These are phyloP conservation scores for Dalbergia cultrata DNA, from an alignment of 306 rosid species.

Conservation along the genomic window DNA sequence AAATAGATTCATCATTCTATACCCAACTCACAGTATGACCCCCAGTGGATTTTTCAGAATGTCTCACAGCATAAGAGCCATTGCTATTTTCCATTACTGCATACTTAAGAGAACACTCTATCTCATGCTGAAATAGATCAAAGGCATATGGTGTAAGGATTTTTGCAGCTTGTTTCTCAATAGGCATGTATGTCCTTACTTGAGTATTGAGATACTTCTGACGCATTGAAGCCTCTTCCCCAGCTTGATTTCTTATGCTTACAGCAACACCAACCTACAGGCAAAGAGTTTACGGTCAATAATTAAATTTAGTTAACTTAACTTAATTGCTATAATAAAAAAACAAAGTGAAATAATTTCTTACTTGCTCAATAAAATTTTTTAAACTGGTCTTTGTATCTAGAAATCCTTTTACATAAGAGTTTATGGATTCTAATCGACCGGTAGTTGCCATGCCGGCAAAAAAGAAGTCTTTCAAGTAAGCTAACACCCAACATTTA, in stretches of 20 bases:
- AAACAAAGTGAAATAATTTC: too few species aligned
- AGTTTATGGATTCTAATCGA: too few species aligned
- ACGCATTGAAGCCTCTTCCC: neutral
- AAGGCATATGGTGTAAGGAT: neutral
- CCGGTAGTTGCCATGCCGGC: too few species aligned
- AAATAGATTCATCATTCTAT: neutral
- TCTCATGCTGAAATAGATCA: neutral
- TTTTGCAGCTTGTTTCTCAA: conserved; percentile 24
- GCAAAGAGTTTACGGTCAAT: too few species aligned
- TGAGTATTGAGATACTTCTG: conserved; percentile 2
- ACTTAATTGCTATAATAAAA: too few species aligned
- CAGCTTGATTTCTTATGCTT: conserved; percentile 7
- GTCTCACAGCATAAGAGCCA: neutral
- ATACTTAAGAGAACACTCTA: neutral
- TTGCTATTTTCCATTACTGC: neutral
- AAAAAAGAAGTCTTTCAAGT: too few species aligned
- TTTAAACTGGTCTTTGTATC: too few species aligned
- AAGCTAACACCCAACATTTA: too few species aligned
- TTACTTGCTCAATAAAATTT: too few species aligned
- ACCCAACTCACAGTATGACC: neutral
- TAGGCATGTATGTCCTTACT: neutral
- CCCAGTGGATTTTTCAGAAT: neutral
- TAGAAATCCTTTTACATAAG: too few species aligned
- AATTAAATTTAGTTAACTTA: too few species aligned
- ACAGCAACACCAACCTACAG: too few species aligned